phyloP scores from a whole-genome alignment of 805 yeast genomes.

The Starmerella powellii region DNA sequence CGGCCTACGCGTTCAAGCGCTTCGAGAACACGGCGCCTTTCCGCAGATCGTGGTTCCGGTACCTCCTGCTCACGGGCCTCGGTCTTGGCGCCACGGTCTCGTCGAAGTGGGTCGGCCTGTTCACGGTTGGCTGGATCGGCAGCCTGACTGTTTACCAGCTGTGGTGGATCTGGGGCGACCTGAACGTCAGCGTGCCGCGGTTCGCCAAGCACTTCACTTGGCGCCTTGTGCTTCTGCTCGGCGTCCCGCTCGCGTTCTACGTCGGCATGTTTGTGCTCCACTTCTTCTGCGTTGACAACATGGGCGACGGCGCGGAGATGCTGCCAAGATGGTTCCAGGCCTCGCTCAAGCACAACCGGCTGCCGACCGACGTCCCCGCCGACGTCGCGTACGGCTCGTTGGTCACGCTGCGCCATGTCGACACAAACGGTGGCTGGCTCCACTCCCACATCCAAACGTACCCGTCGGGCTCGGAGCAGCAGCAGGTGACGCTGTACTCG shows the following conservation, averaged over 20 bases:
- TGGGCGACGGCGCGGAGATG: slow-evolving; percentile 49
- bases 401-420: slow-evolving; percentile 57
- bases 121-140: slow-evolving; percentile 56
- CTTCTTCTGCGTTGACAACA: slow-evolving; percentile 34
- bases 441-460: slow-evolving; percentile 63
- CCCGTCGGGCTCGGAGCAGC: slow-evolving; percentile 55
- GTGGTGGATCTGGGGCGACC: slow-evolving; percentile 65
- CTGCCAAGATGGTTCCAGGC: slow-evolving; percentile 61
- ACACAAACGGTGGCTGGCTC: slow-evolving; percentile 61
- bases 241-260: slow-evolving; percentile 50
- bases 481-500: slow-evolving; percentile 66
- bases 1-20: slow-evolving; percentile 42
- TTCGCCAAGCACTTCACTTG: slow-evolving; percentile 34
- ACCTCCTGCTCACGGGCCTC: slow-evolving; percentile 37
- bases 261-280: slow-evolving; percentile 46
- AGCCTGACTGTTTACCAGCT: slow-evolving; percentile 38
- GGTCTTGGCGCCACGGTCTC: slow-evolving; percentile 46
- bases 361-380: slow-evolving; percentile 40
- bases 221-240: slow-evolving; percentile 36
- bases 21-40: slow-evolving; percentile 39
- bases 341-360: slow-evolving; percentile 36
- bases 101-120: slow-evolving; percentile 59
- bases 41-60: slow-evolving; percentile 41
- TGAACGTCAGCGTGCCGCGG: slow-evolving; percentile 33
- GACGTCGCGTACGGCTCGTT: slow-evolving; percentile 62